Conservation (phyloP, 495 filamentous ascomycete species). For the Penicillium cataractarum region DNA sequence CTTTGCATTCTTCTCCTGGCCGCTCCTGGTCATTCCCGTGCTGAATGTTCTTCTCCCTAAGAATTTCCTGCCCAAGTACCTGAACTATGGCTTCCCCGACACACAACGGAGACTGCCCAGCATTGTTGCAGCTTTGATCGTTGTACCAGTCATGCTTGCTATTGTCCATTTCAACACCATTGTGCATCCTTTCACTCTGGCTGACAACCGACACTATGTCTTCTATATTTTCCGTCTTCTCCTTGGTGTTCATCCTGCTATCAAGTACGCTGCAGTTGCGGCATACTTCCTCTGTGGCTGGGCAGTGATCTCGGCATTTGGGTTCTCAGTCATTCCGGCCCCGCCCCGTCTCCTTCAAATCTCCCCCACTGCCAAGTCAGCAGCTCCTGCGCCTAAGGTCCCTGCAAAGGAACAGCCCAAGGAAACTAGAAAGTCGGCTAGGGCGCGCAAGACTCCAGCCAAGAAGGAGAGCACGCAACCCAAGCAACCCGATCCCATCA, state of each 20-base stretch:
- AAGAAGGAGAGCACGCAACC: conserved; percentile 21
- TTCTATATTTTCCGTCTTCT: conserved; percentile 95
- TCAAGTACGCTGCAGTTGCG: conserved; percentile 69
- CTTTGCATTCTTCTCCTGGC: conserved; percentile 84
- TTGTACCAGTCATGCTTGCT: conserved; percentile 52
- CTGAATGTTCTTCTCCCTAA: conserved; percentile 45
- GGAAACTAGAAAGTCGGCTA: conserved; percentile 32
- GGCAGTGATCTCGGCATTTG: conserved; percentile 60
- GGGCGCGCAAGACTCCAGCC: conserved; percentile 29
- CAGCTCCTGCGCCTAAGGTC: conserved; percentile 14
- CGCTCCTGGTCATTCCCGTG: conserved; percentile 64
- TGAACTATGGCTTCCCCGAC: conserved; percentile 40
- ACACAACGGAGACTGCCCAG: conserved; percentile 44
- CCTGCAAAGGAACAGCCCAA: conserved; percentile 23
- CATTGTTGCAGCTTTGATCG: conserved; percentile 35
- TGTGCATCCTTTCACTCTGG: conserved; percentile 93
- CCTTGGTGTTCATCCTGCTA: conserved; percentile 60
- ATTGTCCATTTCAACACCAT: conserved; percentile 84
- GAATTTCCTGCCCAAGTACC: conserved; percentile 38
- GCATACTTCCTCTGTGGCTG: conserved; percentile 66
- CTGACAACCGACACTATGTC: conserved; percentile 95
- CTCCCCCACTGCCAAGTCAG: conserved; percentile 16
- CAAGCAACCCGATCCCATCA: conserved; percentile 27
- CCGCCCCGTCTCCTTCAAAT: conserved; percentile 33
- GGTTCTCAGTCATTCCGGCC: conserved; percentile 35